Evolutionary conservation across 257 asterid species (phyloP).

Genomic region (Capsicum pubescens): DNA sequence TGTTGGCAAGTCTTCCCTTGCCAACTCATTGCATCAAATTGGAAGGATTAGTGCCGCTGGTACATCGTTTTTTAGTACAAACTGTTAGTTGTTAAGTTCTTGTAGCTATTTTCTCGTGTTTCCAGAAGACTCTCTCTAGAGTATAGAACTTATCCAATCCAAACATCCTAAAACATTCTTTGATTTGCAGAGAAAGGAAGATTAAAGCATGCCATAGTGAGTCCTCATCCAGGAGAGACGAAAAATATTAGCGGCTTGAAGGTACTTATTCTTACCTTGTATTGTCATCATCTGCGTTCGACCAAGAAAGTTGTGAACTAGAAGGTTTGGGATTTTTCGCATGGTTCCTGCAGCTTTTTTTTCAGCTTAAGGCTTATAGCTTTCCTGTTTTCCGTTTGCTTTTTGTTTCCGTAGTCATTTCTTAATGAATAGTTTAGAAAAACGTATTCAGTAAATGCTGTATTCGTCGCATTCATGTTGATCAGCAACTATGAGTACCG

Average conservation of each 20-base stretch:
- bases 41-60: slow-evolving; percentile 97
- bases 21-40: slow-evolving; percentile 87
- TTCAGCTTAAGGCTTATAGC: not conserved
- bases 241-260: slow-evolving; percentile 78
- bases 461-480: too few relatives aligned
- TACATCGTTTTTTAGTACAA: slow-evolving; percentile 33
- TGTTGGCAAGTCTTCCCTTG: slow-evolving; percentile 92
- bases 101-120: not conserved
- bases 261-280: slow-evolving; percentile 44
- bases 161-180: slow-evolving; percentile 31
- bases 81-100: slow-evolving; percentile 19
- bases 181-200: slow-evolving; percentile 80
- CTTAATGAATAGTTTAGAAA: too few relatives aligned
- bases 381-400: not conserved
- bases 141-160: slow-evolving; percentile 10
- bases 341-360: not conserved
- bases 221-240: slow-evolving; percentile 89
- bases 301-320: not conserved
- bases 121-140: not conserved
- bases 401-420: not conserved
- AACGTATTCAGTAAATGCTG: too few relatives aligned
- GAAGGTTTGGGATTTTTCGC: not conserved
- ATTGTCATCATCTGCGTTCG: too few relatives aligned
- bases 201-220: slow-evolving; percentile 70
- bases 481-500: too few relatives aligned